These are phyloP conservation scores for Leptomonas pyrrhocoris DNA, from an alignment of 208 protist species.

Conservation along the genomic window DNA sequence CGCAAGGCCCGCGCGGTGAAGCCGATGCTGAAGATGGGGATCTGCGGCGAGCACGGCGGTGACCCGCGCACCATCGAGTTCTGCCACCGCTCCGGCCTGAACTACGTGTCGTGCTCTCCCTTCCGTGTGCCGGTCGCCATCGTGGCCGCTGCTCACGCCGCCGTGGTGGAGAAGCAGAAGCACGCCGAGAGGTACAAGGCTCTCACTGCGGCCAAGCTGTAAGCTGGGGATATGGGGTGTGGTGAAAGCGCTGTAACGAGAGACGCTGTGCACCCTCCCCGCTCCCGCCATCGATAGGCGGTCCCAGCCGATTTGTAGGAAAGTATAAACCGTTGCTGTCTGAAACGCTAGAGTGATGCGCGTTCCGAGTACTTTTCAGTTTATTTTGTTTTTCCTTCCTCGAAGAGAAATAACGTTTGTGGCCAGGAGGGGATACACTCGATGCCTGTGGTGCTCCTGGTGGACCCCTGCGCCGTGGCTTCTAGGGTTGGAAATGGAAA, in stretches of 20 bases:
- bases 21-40: constrained; percentile 88
- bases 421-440: too few species aligned
- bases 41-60: constrained; percentile 96
- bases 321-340: too few species aligned
- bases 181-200: constrained; percentile 42
- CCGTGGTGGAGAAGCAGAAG: constrained; percentile 78
- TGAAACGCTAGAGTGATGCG: too few species aligned
- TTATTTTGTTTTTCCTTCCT: too few species aligned
- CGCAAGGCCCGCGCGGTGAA: constrained; percentile 79
- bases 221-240: constrained; percentile 13
- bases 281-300: too few species aligned
- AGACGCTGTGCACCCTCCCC: too few species aligned
- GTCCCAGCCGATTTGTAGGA: too few species aligned
- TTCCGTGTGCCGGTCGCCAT: constrained; percentile 95
- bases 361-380: too few species aligned
- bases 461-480: too few species aligned
- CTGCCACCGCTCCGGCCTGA: constrained; percentile 89
- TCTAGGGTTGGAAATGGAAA: too few species aligned
- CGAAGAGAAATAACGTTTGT: too few species aligned
- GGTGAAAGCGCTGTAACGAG: not conserved
- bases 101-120: constrained; percentile 96
- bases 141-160: constrained; percentile 93
- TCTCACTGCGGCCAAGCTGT: constrained; percentile 56
- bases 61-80: constrained; percentile 94
- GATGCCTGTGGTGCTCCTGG: too few species aligned